phyloP scores from a whole-genome alignment of 2,329 filamentous ascomycete genomes.

The Ophiostoma ulmi region DNA sequence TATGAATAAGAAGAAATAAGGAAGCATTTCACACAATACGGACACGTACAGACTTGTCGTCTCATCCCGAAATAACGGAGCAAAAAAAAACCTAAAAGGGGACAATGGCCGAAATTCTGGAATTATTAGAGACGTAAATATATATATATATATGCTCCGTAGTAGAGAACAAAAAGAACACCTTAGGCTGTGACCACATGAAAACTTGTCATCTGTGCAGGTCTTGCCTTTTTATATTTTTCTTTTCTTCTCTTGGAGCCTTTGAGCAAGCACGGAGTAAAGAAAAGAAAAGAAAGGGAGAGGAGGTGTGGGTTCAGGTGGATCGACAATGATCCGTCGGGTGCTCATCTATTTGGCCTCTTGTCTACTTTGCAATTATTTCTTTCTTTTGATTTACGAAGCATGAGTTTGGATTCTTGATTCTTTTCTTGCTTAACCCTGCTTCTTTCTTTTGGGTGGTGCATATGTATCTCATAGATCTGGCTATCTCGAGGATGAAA shows the following conservation, averaged over 20 bases:
- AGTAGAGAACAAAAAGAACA: neutral
- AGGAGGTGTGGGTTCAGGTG: slow-evolving; percentile 3
- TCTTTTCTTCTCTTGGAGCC: no score
- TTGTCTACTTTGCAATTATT: neutral
- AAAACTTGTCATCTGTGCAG: neutral
- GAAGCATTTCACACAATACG: neutral
- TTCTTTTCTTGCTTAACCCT: neutral
- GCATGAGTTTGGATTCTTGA: neutral
- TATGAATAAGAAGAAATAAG: neutral
- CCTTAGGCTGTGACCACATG: neutral
- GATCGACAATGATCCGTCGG: neutral
- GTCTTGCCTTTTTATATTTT: neutral
- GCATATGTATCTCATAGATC: neutral
- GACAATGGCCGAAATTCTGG: neutral
- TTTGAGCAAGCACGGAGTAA: neutral
- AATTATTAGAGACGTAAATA: neutral
- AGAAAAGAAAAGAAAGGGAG: slow-evolving; percentile 10
- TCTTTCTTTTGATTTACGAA: neutral
- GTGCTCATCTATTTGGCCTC: slow-evolving; percentile 1
- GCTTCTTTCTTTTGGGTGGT: neutral
- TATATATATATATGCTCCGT: neutral
- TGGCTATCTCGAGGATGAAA: neutral
- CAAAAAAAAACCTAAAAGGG: neutral
- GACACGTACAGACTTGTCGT: neutral
- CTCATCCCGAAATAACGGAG: neutral